Conservation (phyloP, 768 basidiomycete species). For the Tylopilus felleus region DNA sequence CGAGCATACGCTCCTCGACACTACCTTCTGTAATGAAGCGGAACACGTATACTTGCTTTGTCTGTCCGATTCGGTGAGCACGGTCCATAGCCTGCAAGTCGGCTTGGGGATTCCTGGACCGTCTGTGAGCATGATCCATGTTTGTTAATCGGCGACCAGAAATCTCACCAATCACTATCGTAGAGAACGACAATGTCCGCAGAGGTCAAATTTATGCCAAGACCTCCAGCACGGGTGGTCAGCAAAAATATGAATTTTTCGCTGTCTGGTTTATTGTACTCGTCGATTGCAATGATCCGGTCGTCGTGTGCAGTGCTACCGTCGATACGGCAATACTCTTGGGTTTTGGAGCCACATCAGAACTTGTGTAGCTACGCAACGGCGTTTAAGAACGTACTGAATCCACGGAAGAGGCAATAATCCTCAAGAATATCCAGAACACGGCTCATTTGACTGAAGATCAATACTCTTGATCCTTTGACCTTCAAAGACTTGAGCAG, state of each 20-base stretch:
- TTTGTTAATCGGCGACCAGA: not conserved
- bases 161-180: slow-evolving; percentile 86
- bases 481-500: slow-evolving; percentile 81
- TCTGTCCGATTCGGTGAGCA: slow-evolving; percentile 96
- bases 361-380: not conserved
- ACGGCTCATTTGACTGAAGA: slow-evolving; percentile 99
- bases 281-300: slow-evolving; percentile 92
- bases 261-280: slow-evolving; percentile 91
- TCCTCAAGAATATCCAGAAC: slow-evolving; percentile 95
- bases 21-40: slow-evolving; percentile 84
- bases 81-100: slow-evolving; percentile 99
- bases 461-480: slow-evolving; percentile 92
- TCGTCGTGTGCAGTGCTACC: slow-evolving; percentile 96
- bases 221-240: slow-evolving; percentile 93
- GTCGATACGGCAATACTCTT: slow-evolving; percentile 96
- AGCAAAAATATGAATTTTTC: slow-evolving; percentile 97
- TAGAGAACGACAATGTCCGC: slow-evolving; percentile 96
- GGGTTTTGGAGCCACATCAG: slow-evolving; percentile 1
- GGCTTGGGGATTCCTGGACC: slow-evolving; percentile 90
- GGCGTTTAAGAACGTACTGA: slow-evolving; percentile 53
- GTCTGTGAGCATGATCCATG: slow-evolving; percentile 1
- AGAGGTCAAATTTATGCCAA: slow-evolving; percentile 94
- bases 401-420: slow-evolving; percentile 88
- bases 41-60: slow-evolving; percentile 84
- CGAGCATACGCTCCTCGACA: slow-evolving; percentile 89